These are phyloP conservation scores for Trametes hirsuta DNA, from an alignment of 1,284 basidiomycete genomes.

Conservation along the genomic window DNA sequence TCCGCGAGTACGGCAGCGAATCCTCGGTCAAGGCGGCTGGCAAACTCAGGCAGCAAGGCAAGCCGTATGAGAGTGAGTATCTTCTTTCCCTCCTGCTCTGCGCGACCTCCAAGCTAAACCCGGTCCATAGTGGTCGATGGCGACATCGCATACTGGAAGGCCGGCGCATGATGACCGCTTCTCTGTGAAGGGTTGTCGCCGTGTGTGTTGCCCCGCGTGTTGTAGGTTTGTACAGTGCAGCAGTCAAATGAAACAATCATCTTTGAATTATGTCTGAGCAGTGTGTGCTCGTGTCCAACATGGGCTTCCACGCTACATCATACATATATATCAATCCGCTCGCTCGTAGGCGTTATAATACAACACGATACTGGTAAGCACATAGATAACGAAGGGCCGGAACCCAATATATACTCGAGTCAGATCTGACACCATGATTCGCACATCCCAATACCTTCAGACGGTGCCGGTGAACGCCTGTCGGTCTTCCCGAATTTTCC, in stretches of 20 bases:
- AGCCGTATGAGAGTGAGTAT: slow-evolving; percentile 88
- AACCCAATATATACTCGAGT: no score
- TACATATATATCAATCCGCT: no score
- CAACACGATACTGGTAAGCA: no score
- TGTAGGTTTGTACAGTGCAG: slow-evolving; percentile 26
- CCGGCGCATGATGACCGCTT: slow-evolving; percentile 43
- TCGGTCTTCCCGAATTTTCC: no score
- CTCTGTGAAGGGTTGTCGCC: slow-evolving; percentile 1
- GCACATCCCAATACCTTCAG: no score
- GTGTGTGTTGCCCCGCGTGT: slow-evolving; percentile 8
- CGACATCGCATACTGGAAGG: slow-evolving; percentile 86
- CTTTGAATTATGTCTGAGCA: no score
- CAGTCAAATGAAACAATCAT: slow-evolving; percentile 8
- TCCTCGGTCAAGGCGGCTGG: slow-evolving; percentile 92
- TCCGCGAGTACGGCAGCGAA: slow-evolving; percentile 93
- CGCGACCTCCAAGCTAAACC: not conserved
- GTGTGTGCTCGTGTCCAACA: no score
- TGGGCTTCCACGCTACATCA: no score
- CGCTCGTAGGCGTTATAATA: no score
- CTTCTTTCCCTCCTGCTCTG: not conserved
- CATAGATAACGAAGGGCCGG: no score
- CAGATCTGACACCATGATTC: no score
- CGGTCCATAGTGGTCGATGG: slow-evolving; percentile 69
- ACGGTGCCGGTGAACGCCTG: no score
- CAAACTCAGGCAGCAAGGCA: slow-evolving; percentile 95